phyloP scores from a whole-genome alignment of 257 asterid species.

The Penstemon newberryi region DNA sequence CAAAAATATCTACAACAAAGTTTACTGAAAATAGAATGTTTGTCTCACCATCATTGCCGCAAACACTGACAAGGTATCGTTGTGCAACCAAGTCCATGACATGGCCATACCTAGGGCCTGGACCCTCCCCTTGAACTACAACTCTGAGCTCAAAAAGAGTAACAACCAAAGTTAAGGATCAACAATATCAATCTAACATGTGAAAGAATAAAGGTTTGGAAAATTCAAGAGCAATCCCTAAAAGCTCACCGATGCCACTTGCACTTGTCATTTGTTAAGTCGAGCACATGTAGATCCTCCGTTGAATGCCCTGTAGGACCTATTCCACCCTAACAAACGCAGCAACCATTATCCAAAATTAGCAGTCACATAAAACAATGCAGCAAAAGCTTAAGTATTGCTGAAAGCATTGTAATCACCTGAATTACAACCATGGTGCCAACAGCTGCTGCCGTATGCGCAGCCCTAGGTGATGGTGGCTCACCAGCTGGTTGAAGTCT shows the following conservation, averaged over 20 bases:
- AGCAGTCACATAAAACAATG: not conserved
- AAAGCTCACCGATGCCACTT: conserved; percentile 93
- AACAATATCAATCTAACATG: conserved; percentile 19
- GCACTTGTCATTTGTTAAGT: conserved; percentile 85
- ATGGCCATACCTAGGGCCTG: conserved; percentile 97
- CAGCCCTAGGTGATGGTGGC: conserved; percentile 99
- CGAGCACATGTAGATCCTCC: conserved; percentile 90
- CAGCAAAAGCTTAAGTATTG: not conserved
- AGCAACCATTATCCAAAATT: conserved; percentile 23
- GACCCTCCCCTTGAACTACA: conserved; percentile 98
- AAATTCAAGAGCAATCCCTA: conserved; percentile 22
- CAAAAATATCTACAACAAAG: conserved; percentile 10
- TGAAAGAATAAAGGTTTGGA: conserved; percentile 1
- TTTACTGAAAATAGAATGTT: conserved; percentile 13
- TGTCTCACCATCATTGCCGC: conserved; percentile 93
- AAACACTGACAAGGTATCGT: conserved; percentile 83
- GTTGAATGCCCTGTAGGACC: conserved; percentile 99
- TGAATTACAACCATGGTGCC: conserved; percentile 99
- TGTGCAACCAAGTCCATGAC: conserved; percentile 99
- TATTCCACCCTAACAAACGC: conserved; percentile 81
- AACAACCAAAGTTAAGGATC: conserved; percentile 34
- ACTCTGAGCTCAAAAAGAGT: conserved; percentile 52
- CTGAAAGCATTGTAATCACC: conserved; percentile 46
- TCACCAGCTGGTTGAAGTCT: conserved; percentile 96
- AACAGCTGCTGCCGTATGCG: conserved; percentile 94